Percentiles rank a stretch among this genome's conserved stretches.
phyloP scores from a whole-genome alignment of 768 basidiomycete genomes.

The Leccinum subgranulosum region DNA sequence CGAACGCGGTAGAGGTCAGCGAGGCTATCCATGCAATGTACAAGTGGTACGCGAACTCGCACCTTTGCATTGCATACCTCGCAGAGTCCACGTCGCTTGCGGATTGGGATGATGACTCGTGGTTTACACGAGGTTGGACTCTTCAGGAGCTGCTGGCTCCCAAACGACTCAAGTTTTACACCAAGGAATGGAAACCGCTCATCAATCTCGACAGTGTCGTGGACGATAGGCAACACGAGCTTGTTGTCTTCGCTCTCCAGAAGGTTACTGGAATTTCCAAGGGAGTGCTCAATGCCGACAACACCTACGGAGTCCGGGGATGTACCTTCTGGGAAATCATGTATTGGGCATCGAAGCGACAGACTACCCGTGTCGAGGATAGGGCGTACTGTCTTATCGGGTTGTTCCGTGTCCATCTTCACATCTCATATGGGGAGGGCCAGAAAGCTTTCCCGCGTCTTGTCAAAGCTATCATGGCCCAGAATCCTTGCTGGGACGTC shows the following conservation, averaged over 20 bases:
- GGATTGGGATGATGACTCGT: constrained; percentile 3
- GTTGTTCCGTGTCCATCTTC: constrained; percentile 14
- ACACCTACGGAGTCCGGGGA: not conserved
- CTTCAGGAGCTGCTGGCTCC: constrained; percentile 19
- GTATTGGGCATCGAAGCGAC: constrained; percentile 20
- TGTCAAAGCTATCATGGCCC: constrained; percentile 4
- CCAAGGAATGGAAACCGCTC: constrained; percentile 9
- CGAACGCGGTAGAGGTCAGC: constrained; percentile 12
- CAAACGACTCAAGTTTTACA: constrained; percentile 15
- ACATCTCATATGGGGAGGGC: constrained; percentile 23
- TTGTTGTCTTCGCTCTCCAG: not conserved
- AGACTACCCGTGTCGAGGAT: constrained; percentile 23
- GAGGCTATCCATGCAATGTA: constrained; percentile 23
- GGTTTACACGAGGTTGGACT: constrained; percentile 14
- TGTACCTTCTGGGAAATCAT: constrained; percentile 10
- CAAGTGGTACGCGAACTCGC: constrained; percentile 21
- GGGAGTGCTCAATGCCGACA: not conserved
- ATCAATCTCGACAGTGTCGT: not conserved
- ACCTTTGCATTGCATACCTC: constrained; percentile 21
- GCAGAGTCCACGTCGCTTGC: not conserved
- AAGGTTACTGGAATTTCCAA: constrained; percentile 1
- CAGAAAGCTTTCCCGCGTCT: constrained; percentile 18
- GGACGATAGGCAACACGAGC: not conserved
- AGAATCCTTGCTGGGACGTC: constrained; percentile 5
- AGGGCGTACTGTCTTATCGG: constrained; percentile 21